Evolutionary conservation across 768 basidiomycete genomes (phyloP).

Genomic region (Tricholoma saponaceum): DNA sequence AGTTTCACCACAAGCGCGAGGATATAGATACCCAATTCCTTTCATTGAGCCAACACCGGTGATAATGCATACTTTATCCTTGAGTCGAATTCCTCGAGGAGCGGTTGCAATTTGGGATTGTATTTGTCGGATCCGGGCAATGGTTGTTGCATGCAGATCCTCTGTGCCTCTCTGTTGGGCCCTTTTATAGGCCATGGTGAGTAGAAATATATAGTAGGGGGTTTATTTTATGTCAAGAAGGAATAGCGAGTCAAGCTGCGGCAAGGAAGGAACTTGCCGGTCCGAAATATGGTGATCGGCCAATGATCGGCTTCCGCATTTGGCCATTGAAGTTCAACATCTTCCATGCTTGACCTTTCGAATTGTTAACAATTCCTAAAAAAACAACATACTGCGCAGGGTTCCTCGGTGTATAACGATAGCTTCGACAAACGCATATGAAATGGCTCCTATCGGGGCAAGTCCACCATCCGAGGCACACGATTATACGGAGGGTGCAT

Average conservation of each 20-base stretch:
- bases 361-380: background rate
- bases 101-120: slow-evolving; percentile 59
- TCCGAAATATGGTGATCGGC: too few species aligned
- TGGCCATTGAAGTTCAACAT: background rate
- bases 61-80: slow-evolving; percentile 79
- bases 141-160: slow-evolving; percentile 55
- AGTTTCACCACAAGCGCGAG: background rate
- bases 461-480: slow-evolving; percentile 15
- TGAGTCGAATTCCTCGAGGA: slow-evolving; percentile 53
- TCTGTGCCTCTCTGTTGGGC: slow-evolving; percentile 31
- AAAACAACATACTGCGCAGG: background rate
- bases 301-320: background rate
- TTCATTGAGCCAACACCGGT: slow-evolving; percentile 85
- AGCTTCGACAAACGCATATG: slow-evolving; percentile 24
- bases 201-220: too few species aligned
- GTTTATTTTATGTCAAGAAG: too few species aligned
- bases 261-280: too few species aligned
- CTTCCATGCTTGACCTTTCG: background rate
- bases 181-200: slow-evolving; percentile 30
- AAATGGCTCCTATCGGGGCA: slow-evolving; percentile 39
- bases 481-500: slow-evolving; percentile 89
- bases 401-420: background rate
- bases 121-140: slow-evolving; percentile 63
- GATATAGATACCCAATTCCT: slow-evolving; percentile 74
- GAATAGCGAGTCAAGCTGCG: too few species aligned